These are phyloP conservation scores for Waltergamsia citrina DNA, from an alignment of 2,329 filamentous ascomycete genomes.

Conservation along the genomic window DNA sequence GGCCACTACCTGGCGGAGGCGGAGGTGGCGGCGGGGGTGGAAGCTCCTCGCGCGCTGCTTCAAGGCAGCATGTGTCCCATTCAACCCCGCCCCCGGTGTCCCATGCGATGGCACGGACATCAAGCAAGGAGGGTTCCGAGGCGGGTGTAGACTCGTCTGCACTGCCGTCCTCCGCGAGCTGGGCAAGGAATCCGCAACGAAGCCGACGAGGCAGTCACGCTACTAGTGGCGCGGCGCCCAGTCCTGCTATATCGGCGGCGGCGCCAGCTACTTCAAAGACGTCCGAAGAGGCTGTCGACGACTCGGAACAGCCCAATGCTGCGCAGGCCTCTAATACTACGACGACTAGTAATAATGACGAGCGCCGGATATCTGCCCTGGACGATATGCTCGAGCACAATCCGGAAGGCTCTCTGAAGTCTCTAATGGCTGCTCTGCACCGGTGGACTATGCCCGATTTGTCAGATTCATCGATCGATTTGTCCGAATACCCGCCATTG, in stretches of 20 bases:
- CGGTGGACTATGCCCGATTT: constrained; percentile 21
- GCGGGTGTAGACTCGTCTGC: constrained; percentile 72
- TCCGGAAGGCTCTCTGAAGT: constrained; percentile 18
- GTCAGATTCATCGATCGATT: constrained; percentile 3
- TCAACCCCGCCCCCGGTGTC: constrained; percentile 28
- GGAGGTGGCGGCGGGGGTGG: no score
- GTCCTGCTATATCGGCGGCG: constrained; percentile 61
- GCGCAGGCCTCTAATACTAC: constrained; percentile 11
- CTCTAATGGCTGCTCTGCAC: constrained; percentile 25
- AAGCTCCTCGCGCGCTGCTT: constrained; percentile 42
- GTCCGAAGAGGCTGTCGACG: constrained; percentile 31
- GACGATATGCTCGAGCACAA: constrained; percentile 3
- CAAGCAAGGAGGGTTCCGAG: constrained; percentile 69
- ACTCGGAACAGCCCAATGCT: constrained; percentile 15
- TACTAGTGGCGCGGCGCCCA: constrained; percentile 72
- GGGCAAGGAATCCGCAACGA: constrained; percentile 65
- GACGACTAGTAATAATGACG: constrained; percentile 8
- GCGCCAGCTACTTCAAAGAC: constrained; percentile 44
- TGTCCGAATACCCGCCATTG: constrained; percentile 50
- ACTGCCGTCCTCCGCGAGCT: constrained; percentile 87
- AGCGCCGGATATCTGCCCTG: constrained; percentile 4
- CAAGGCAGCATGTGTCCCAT: constrained; percentile 36
- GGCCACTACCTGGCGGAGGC: constrained; percentile 45
- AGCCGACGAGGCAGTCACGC: constrained; percentile 70
- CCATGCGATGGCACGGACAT: constrained; percentile 63